These are phyloP conservation scores for Irineochytrium annulatum DNA, from an alignment of 192 early-diverging fungal species.

Conservation along the genomic window DNA sequence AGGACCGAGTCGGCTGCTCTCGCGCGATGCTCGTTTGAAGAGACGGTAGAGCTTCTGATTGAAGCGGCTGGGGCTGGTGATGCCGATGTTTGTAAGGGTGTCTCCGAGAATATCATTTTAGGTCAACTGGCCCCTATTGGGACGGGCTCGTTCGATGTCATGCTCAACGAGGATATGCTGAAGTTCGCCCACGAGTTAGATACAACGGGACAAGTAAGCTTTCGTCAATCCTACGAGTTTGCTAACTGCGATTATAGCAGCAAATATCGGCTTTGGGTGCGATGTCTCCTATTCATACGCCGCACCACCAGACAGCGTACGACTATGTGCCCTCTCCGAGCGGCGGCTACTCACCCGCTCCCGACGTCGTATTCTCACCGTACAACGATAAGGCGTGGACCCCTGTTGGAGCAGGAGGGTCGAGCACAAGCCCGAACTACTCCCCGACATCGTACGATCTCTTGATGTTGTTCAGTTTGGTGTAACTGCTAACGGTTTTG, in stretches of 20 bases:
- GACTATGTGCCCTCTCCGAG: conserved; percentile 24
- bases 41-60: conserved; percentile 97
- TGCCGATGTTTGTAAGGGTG: conserved; percentile 91
- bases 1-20: conserved; percentile 89
- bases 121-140: conserved; percentile 96
- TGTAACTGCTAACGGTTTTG: not conserved
- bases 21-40: conserved; percentile 95
- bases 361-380: conserved; percentile 80
- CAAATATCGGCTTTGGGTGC: too few species aligned
- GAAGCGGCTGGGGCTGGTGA: conserved; percentile 89
- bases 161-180: conserved; percentile 91
- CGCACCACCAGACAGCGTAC: conserved; percentile 54
- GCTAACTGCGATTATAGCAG: not conserved
- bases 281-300: conserved; percentile 74
- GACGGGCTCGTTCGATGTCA: conserved; percentile 88
- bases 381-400: conserved; percentile 30
- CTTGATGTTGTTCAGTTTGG: not conserved
- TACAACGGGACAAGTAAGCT: conserved; percentile 2
- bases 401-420: conserved; percentile 67
- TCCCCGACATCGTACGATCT: conserved; percentile 64
- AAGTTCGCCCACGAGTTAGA: conserved; percentile 48
- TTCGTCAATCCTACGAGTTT: not conserved
- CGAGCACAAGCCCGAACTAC: conserved; percentile 50
- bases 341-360: conserved; percentile 46
- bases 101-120: conserved; percentile 95